Conservation (phyloP, 768 basidiomycete genomes). For the Trametes punicea region DNA sequence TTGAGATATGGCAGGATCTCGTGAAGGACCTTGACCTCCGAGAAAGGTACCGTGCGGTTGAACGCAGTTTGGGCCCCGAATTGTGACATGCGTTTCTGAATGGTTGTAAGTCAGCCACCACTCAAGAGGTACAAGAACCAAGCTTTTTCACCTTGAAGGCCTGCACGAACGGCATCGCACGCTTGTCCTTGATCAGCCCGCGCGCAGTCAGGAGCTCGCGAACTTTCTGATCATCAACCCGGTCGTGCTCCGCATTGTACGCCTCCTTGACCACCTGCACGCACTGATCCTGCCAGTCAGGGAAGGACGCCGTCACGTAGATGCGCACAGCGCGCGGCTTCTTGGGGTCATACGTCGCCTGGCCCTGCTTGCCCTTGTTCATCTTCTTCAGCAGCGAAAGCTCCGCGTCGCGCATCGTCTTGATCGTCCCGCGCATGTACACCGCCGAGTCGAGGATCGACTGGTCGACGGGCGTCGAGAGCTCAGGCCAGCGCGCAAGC, state of each 20-base stretch:
- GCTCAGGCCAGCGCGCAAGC: constrained; percentile 77
- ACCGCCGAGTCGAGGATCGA: constrained; percentile 65
- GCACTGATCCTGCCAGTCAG: constrained; percentile 88
- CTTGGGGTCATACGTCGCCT: constrained; percentile 74
- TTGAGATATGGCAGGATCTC: constrained; percentile 80
- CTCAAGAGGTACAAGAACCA: background rate
- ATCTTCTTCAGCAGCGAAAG: constrained; percentile 72
- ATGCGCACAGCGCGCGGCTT: constrained; percentile 81
- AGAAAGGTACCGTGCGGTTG: constrained; percentile 79
- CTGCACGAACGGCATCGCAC: constrained; percentile 92
- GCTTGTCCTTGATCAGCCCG: constrained; percentile 93
- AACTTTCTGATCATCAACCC: constrained; percentile 82
- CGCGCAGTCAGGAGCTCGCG: constrained; percentile 60
- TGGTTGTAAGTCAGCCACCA: background rate
- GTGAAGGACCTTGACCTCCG: constrained; percentile 67
- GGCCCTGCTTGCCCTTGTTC: constrained; percentile 64
- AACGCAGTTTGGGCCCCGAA: constrained; percentile 76
- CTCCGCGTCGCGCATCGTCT: constrained; percentile 89
- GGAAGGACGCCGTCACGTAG: constrained; percentile 90
- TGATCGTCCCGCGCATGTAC: constrained; percentile 91
- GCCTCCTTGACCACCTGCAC: constrained; percentile 72
- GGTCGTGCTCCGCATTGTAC: constrained; percentile 52
- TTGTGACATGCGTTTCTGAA: constrained; percentile 77
- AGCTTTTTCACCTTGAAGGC: constrained; percentile 72
- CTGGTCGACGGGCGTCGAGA: constrained; percentile 54